Evolutionary conservation across 1,284 basidiomycete species (phyloP).

Genomic region (Peniophora sp.): DNA sequence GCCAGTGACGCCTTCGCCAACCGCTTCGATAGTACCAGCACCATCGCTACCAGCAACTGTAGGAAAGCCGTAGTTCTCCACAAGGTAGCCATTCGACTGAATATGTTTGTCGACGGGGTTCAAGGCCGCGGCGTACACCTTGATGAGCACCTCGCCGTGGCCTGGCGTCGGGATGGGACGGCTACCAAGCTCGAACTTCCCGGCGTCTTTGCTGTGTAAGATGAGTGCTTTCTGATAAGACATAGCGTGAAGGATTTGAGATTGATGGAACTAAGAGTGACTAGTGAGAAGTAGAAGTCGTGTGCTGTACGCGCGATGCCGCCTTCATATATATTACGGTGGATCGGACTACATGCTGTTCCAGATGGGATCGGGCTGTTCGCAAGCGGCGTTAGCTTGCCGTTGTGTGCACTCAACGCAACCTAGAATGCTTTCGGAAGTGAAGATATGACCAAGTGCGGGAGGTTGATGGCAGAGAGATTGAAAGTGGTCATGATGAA

Average conservation of each 20-base stretch:
- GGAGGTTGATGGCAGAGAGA: too few species aligned
- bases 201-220: constrained; percentile 13
- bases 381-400: too few species aligned
- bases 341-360: too few species aligned
- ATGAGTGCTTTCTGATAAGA: constrained; percentile 19
- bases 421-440: too few species aligned
- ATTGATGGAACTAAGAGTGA: too few species aligned
- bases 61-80: constrained; percentile 23
- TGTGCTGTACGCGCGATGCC: too few species aligned
- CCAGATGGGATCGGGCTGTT: too few species aligned
- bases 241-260: constrained; percentile 1
- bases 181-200: constrained; percentile 15
- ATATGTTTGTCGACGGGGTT: constrained; percentile 37
- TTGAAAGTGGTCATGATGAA: too few species aligned
- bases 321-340: too few species aligned
- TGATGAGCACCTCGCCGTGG: constrained; percentile 33
- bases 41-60: constrained; percentile 38
- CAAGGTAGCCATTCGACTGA: constrained; percentile 20
- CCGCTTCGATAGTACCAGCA: constrained; percentile 29
- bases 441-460: too few species aligned
- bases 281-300: too few species aligned
- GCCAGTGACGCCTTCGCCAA: constrained; percentile 28
- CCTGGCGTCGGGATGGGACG: constrained; percentile 20
- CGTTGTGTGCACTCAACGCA: too few species aligned
- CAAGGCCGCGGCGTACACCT: constrained; percentile 26